phyloP scores from a whole-genome alignment of 257 asterid species.

The Scutellaria barbata region DNA sequence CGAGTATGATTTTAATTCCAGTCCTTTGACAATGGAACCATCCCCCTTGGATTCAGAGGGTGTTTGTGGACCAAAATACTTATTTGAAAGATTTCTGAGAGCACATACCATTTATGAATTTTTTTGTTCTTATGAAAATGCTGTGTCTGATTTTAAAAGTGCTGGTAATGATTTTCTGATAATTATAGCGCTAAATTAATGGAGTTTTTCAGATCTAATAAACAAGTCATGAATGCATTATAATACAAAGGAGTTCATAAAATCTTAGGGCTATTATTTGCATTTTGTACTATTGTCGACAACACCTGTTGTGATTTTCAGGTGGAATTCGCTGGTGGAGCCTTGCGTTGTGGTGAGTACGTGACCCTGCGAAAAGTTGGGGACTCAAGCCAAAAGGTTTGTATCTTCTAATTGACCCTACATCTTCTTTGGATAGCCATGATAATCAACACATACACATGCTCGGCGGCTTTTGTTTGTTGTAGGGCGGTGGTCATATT shows the following conservation, averaged over 20 bases:
- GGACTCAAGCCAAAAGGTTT: conserved; percentile 89
- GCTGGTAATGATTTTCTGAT: not conserved
- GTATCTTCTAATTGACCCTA: conserved; percentile 29
- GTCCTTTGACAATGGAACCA: not conserved
- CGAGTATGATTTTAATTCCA: not conserved
- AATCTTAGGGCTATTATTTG: not conserved
- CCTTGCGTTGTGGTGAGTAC: conserved; percentile 90
- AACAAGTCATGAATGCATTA: not conserved
- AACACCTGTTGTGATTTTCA: conserved; percentile 38
- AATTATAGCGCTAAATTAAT: not conserved
- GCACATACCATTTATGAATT: not conserved
- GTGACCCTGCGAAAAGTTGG: conserved; percentile 95
- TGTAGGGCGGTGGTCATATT: conserved; percentile 75
- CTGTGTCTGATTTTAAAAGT: not conserved
- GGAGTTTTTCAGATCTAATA: not conserved
- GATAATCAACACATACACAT: not conserved
- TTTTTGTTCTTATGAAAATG: conserved; percentile 7
- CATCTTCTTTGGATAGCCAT: conserved; percentile 13
- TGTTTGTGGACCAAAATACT: not conserved
- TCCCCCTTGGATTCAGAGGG: conserved; percentile 6
- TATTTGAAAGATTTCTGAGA: not conserved
- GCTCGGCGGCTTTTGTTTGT: conserved; percentile 24
- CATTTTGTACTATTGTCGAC: not conserved
- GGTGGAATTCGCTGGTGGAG: conserved; percentile 92
- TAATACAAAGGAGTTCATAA: not conserved